A percentile compares a stretch with the other conserved stretches of the same genome.
These are phyloP conservation scores for Apodospora peruviana DNA, from an alignment of 495 filamentous ascomycete genomes.

Conservation along the genomic window DNA sequence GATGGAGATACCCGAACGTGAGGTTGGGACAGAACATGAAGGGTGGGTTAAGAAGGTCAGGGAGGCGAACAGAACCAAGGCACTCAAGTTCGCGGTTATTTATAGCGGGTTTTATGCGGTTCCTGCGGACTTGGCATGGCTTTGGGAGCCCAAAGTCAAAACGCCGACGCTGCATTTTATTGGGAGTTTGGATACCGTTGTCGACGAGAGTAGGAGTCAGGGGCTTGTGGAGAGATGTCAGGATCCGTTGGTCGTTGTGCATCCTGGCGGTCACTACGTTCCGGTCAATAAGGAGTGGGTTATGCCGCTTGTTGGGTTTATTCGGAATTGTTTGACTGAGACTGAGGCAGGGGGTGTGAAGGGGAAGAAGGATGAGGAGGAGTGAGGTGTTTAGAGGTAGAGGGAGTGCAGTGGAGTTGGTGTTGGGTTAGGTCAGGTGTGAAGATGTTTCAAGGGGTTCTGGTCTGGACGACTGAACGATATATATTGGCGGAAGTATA, in stretches of 20 bases:
- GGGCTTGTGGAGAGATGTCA: conserved; percentile 63
- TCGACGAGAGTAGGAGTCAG: conserved; percentile 66
- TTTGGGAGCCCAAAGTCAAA: conserved; percentile 69
- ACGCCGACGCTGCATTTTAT: conserved; percentile 81
- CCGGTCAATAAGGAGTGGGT: conserved; percentile 77
- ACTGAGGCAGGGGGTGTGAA: too few relatives aligned
- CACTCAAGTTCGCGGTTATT: conserved; percentile 69
- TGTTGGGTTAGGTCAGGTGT: not conserved
- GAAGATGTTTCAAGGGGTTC: not conserved
- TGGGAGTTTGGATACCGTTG: conserved; percentile 82
- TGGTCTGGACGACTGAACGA: not conserved
- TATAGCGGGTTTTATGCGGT: conserved; percentile 77
- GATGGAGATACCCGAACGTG: conserved; percentile 52
- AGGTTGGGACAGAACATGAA: conserved; percentile 27
- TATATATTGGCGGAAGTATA: too few relatives aligned
- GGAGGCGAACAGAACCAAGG: conserved; percentile 46
- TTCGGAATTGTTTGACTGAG: conserved; percentile 51
- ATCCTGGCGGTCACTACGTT: conserved; percentile 92
- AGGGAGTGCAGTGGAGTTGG: not conserved
- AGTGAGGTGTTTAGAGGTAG: not conserved
- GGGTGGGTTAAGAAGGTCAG: conserved; percentile 33
- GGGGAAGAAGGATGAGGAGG: not conserved
- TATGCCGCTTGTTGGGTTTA: conserved; percentile 67
- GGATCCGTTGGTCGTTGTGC: conserved; percentile 61
- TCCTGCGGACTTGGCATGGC: conserved; percentile 53